Percentiles rank a stretch among this genome's conserved stretches.
Evolutionary conservation across 2,329 filamentous ascomycete species (phyloP).

Genomic region (Pestalotiopsis sp.): DNA sequence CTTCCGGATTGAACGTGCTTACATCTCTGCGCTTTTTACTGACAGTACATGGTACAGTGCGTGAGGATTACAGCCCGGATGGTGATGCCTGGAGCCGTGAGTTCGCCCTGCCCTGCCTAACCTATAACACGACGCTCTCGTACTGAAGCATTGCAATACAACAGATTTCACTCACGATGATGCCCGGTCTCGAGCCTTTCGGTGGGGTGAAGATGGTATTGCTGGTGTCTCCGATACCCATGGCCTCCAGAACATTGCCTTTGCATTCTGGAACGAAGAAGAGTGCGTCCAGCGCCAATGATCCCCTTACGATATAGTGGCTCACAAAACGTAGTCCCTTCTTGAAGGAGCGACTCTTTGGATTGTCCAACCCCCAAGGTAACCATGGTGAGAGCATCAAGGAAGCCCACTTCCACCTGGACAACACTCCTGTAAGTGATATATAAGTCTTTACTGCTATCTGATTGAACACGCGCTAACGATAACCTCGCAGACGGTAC

Average conservation of each 20-base stretch:
- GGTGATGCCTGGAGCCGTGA: slow-evolving; percentile 95
- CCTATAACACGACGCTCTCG: neutral
- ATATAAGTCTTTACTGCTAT: slow-evolving; percentile 35
- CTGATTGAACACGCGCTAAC: slow-evolving; percentile 26
- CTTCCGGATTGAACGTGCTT: neutral
- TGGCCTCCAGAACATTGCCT: slow-evolving; percentile 87
- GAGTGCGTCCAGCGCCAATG: slow-evolving; percentile 59
- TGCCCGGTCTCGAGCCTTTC: slow-evolving; percentile 82
- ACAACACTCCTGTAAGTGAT: slow-evolving; percentile 79
- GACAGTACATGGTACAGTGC: slow-evolving; percentile 52
- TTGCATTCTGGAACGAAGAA: slow-evolving; percentile 97
- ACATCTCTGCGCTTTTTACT: neutral
- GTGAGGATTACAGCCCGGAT: slow-evolving; percentile 87
- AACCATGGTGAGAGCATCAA: slow-evolving; percentile 98
- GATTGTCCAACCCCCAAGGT: slow-evolving; percentile 92
- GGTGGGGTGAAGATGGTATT: slow-evolving; percentile 97
- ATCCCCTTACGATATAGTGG: slow-evolving; percentile 7
- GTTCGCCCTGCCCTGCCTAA: slow-evolving; percentile 36
- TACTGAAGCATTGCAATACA: slow-evolving; percentile 26
- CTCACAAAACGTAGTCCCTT: slow-evolving; percentile 69
- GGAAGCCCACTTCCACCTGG: slow-evolving; percentile 93
- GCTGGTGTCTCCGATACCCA: slow-evolving; percentile 92
- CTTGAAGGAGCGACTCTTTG: slow-evolving; percentile 92
- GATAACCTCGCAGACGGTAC: slow-evolving; percentile 43
- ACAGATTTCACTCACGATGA: slow-evolving; percentile 93